Conservation (phyloP, 2,329 filamentous ascomycete species). For the Fusarium sp. region DNA sequence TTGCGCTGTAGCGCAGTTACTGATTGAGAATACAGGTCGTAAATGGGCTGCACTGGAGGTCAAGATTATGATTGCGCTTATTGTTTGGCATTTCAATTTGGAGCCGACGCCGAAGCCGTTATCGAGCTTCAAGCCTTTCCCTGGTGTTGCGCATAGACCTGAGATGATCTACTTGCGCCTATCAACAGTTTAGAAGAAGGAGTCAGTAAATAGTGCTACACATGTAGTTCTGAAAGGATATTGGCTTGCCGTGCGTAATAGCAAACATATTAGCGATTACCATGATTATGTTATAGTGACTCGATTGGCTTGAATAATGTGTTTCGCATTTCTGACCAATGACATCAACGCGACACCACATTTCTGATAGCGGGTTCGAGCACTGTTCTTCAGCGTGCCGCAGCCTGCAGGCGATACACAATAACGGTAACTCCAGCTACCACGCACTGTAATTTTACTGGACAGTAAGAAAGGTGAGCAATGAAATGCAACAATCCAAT, state of each 20-base stretch:
- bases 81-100: neutral
- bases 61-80: conserved; percentile 1
- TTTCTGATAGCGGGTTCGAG: too few species aligned
- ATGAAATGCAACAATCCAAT: too few species aligned
- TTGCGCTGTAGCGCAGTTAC: accelerated
- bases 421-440: too few species aligned
- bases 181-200: neutral
- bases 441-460: too few species aligned
- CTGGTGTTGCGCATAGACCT: neutral
- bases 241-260: neutral
- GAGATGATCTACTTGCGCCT: conserved; percentile 1
- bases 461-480: too few species aligned
- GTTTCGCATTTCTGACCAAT: too few species aligned
- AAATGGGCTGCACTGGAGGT: conserved; percentile 1
- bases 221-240: neutral
- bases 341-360: too few species aligned
- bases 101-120: neutral
- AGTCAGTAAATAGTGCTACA: neutral
- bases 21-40: neutral
- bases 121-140: neutral
- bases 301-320: too few species aligned
- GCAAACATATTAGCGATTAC: neutral
- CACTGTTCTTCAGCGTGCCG: too few species aligned
- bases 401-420: too few species aligned
- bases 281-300: too few species aligned